Conservation (phyloP, 495 filamentous ascomycete species). For the Lasiosphaeriaceae sp. region DNA sequence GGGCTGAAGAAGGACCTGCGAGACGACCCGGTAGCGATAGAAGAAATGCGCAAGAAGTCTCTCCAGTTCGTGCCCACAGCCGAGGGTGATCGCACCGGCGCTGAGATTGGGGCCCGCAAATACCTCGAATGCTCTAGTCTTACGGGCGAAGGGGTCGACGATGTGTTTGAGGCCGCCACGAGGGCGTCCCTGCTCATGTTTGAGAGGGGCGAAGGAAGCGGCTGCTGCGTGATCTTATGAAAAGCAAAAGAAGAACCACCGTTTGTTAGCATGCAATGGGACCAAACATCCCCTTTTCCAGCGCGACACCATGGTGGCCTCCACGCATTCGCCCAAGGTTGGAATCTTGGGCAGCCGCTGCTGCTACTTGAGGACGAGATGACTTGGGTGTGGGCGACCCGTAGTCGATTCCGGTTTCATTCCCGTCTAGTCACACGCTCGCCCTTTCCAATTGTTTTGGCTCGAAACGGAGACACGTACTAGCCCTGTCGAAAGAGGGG, state of each 20-base stretch:
- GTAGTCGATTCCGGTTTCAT: no score
- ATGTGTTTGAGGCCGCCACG: constrained; percentile 97
- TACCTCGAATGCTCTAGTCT: constrained; percentile 97
- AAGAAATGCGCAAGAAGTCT: constrained; percentile 96
- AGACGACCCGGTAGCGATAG: constrained; percentile 86
- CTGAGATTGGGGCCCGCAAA: constrained; percentile 85
- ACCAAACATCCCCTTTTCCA: neutral
- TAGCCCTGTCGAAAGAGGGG: no score
- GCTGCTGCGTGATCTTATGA: constrained; percentile 94
- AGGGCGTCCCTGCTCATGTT: constrained; percentile 89
- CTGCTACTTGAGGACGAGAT: no score
- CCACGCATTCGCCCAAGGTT: no score
- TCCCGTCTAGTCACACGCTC: no score
- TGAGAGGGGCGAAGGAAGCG: constrained; percentile 75
- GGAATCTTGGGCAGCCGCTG: no score
- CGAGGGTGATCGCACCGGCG: constrained; percentile 74
- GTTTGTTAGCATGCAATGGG: neutral
- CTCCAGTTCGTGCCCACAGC: constrained; percentile 76
- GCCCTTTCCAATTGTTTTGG: no score
- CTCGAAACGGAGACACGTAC: no score
- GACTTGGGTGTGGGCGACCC: no score
- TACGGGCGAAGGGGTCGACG: constrained; percentile 97
- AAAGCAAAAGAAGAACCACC: neutral
- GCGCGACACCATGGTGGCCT: no score
- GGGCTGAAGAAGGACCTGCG: constrained; percentile 97